A percentile compares a stretch with the other conserved stretches of the same genome.
Conservation (phyloP, 257 asterid species). For the Salvia miltiorrhiza region DNA sequence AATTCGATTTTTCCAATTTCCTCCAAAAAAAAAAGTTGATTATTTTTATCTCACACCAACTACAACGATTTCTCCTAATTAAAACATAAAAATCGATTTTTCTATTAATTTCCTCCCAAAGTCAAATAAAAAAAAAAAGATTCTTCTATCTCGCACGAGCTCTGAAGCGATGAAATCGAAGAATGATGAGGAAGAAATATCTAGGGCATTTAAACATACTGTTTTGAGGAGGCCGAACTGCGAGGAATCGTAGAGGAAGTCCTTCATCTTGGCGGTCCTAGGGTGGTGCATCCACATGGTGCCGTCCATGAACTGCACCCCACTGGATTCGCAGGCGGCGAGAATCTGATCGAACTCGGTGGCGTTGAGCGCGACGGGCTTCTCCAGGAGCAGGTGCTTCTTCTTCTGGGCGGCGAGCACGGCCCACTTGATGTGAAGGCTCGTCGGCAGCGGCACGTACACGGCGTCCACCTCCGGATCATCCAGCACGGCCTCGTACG, state of each 20-base stretch:
- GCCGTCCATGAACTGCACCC: constrained; percentile 77
- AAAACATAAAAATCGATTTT: not conserved
- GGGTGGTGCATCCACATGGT: constrained; percentile 96
- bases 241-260: constrained; percentile 43
- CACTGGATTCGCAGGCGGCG: constrained; percentile 67
- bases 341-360: constrained; percentile 56
- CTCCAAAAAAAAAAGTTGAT: not conserved
- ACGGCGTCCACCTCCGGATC: constrained; percentile 75
- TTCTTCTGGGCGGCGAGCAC: constrained; percentile 69
- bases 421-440: constrained; percentile 70
- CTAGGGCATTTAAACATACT: constrained; percentile 47
- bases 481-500: constrained; percentile 60
- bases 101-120: not conserved
- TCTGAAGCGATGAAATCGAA: not conserved
- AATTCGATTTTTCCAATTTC: not conserved
- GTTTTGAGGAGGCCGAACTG: constrained; percentile 63
- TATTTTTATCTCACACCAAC: not conserved
- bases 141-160: not conserved
- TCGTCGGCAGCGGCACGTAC: constrained; percentile 66
- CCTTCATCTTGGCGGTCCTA: constrained; percentile 62
- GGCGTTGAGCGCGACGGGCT: constrained; percentile 64
- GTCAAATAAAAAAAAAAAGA: not conserved
- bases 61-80: not conserved
- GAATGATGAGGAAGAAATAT: not conserved
- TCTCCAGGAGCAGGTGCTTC: constrained; percentile 68